Base-by-base conservation (phyloP, 2,329 filamentous ascomycete genomes). In the Hawksworthiomyces lignivorus region DNA sequence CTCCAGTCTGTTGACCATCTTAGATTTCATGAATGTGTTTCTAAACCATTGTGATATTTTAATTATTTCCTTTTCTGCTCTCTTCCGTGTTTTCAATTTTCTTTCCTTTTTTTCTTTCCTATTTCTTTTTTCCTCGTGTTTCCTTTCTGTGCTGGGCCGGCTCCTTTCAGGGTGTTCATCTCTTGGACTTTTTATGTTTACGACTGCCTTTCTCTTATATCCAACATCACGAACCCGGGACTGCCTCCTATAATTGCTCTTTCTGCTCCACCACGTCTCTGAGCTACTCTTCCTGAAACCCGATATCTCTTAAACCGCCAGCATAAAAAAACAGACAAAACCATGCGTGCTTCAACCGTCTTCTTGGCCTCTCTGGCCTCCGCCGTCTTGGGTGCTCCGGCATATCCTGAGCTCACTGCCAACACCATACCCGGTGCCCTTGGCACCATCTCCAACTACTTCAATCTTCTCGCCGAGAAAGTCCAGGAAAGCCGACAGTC, bases 381-480 rank as follows among this genome's bases (percentile, higher is more conserved):
- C 59, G 55, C 68, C 40, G 62, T 63, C 51, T 54, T 62, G 31
- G 66, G 67, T 40, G 70, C 70, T 24, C 68, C 66, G 8, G 60
- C 65, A 36, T 71, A 68, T 50, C 73, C 72, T 9, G 54, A 62
- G 10, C 54, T 70, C 48, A 65, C 66, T 49, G 47, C 62, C 50
- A 55, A 62, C 41, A 56, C 57, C 43, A 56, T 62, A 34, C 60
- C 68, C 18, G 62, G 61, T 32, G 62, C 62, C 17, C 52, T 72
- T 43, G 61, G 67, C 12, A 60, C 67, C n/a, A 55, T 81, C 39
- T 73, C 76, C 21, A 65, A 69, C 30, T 82, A 80, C 62, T 82
- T 82, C 64, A 74, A 75, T 56, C 59, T 75, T 51, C 57, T 82
- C 46, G 75, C 75, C 21, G 48, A 59, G 41, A 80, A 77, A 57